These are phyloP conservation scores for Leucosporidium scottii DNA, from an alignment of 768 basidiomycete species.

Conservation along the genomic window DNA sequence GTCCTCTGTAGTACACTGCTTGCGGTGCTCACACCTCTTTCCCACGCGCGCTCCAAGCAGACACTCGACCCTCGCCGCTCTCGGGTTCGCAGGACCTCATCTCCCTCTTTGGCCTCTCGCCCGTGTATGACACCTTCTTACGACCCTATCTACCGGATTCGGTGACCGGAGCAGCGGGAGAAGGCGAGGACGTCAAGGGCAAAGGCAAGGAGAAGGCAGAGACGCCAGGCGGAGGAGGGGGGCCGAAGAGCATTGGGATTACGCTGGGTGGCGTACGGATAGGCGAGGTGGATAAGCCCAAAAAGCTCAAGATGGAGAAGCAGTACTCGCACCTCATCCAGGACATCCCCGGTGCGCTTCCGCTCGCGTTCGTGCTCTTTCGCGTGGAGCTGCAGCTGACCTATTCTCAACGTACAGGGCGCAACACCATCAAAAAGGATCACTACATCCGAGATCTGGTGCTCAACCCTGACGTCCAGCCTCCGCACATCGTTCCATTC, in stretches of 20 bases:
- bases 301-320: conserved; percentile 34
- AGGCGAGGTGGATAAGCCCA: conserved; percentile 9
- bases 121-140: conserved; percentile 33
- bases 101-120: conserved; percentile 20
- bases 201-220: conserved; percentile 14
- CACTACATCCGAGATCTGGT: conserved; percentile 26
- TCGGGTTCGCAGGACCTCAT: conserved; percentile 33
- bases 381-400: neutral
- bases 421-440: conserved; percentile 23
- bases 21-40: too few relatives aligned
- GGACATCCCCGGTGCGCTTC: conserved; percentile 34
- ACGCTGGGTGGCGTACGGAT: conserved; percentile 18
- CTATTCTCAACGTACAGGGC: conserved; percentile 7
- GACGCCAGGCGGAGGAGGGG: neutral
- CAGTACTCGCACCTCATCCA: conserved; percentile 30
- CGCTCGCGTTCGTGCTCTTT: neutral
- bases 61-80: conserved; percentile 13
- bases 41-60: neutral
- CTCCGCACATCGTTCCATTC: conserved; percentile 21
- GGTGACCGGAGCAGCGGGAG: neutral
- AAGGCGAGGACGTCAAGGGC: neutral
- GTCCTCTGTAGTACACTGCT: neutral
- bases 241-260: conserved; percentile 2
- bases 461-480: conserved; percentile 33
- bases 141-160: conserved; percentile 25